A percentile compares a stretch with the other conserved stretches of the same genome.
phyloP scores from a whole-genome alignment of 768 basidiomycete genomes.

The Polyporus arcularius region DNA sequence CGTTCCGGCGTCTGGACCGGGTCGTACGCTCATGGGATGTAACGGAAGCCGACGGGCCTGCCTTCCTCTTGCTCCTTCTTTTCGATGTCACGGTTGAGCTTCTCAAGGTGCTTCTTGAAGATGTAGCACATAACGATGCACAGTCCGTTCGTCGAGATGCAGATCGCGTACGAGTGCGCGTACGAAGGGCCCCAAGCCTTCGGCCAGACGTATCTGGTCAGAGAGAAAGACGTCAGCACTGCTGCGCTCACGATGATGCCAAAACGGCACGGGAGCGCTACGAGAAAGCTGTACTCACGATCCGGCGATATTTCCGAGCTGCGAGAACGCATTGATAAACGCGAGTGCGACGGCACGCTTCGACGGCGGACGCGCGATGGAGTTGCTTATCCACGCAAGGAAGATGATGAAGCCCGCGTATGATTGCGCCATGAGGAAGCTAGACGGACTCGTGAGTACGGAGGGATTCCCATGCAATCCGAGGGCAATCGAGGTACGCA shows the following conservation, averaged over 20 bases:
- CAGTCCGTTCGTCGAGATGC: conserved; percentile 56
- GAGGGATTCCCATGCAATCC: not conserved
- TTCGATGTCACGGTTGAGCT: conserved; percentile 32
- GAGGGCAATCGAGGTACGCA: conserved; percentile 31
- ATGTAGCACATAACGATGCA: conserved; percentile 39
- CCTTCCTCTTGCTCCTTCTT: conserved; percentile 45
- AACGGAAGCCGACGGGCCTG: conserved; percentile 41
- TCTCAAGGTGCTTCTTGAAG: conserved; percentile 34
- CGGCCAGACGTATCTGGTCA: conserved; percentile 64
- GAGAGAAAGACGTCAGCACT: not conserved
- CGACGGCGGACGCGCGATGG: conserved; percentile 76
- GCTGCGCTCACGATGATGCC: not conserved
- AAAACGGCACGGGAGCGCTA: conserved; percentile 28
- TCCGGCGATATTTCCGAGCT: conserved; percentile 83
- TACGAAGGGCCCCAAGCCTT: conserved; percentile 71
- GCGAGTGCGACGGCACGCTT: conserved; percentile 90
- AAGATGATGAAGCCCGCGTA: conserved; percentile 75
- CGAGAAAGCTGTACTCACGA: conserved; percentile 45
- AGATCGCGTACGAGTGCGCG: conserved; percentile 69
- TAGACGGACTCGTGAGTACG: conserved; percentile 26
- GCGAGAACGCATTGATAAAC: conserved; percentile 77
- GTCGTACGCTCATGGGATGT: conserved; percentile 29
- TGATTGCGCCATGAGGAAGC: conserved; percentile 77
- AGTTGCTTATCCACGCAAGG: conserved; percentile 53
- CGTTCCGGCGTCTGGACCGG: not conserved